Percentiles rank a stretch among this genome's conserved stretches.
These are phyloP conservation scores for Pyrenopolyporus hunteri DNA, from an alignment of 495 filamentous ascomycete genomes.

Conservation along the genomic window DNA sequence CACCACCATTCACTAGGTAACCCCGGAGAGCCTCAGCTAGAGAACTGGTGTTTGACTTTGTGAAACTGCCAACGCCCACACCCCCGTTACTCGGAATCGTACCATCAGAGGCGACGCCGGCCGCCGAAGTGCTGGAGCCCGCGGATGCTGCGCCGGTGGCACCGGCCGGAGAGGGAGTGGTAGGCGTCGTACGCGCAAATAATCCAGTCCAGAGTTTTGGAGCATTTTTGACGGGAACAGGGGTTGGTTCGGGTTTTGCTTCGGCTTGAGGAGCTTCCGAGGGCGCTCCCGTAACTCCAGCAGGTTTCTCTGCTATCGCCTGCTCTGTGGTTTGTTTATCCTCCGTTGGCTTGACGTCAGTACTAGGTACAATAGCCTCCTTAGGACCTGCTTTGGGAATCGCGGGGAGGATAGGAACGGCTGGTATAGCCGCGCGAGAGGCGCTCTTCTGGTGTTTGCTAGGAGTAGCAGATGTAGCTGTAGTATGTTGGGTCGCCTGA, in stretches of 20 bases:
- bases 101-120: slow-evolving; percentile 9
- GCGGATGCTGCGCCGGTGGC: slow-evolving; percentile 40
- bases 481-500: slow-evolving; percentile 50
- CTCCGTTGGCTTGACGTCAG: slow-evolving; percentile 35
- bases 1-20: slow-evolving; percentile 64
- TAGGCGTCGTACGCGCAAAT: slow-evolving; percentile 60
- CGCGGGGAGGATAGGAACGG: slow-evolving; percentile 71
- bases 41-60: slow-evolving; percentile 66
- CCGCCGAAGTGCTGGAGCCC: slow-evolving; percentile 20
- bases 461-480: slow-evolving; percentile 31
- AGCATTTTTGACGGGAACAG: slow-evolving; percentile 49
- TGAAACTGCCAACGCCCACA: slow-evolving; percentile 41
- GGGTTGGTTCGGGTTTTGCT: slow-evolving; percentile 41
- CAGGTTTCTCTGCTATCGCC: slow-evolving; percentile 32
- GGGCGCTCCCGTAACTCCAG: slow-evolving; percentile 27
- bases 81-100: slow-evolving; percentile 19
- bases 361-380: slow-evolving; percentile 45
- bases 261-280: slow-evolving; percentile 35
- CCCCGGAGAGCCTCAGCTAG: slow-evolving; percentile 73
- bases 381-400: slow-evolving; percentile 61
- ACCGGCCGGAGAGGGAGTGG: slow-evolving; percentile 32
- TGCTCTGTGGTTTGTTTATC: slow-evolving; percentile 48
- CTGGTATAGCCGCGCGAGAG: slow-evolving; percentile 59
- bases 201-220: slow-evolving; percentile 83
- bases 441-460: slow-evolving; percentile 54